phyloP scores from a whole-genome alignment of 148 eudicot species.

The Rhododendron ovatum region DNA sequence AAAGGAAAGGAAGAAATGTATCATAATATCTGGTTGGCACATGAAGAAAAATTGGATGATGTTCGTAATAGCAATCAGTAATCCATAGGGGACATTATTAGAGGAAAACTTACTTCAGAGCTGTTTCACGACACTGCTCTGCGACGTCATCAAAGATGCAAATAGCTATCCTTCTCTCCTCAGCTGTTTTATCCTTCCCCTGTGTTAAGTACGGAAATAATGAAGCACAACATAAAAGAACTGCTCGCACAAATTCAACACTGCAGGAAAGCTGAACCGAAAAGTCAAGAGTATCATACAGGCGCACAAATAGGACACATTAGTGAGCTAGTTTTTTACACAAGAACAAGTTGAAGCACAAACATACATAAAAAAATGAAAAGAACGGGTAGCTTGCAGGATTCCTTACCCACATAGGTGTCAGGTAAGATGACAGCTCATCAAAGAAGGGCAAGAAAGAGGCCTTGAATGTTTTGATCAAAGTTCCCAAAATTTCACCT shows the following conservation, averaged over 20 bases:
- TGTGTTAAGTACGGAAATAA: constrained; percentile 17
- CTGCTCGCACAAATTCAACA: constrained; percentile 3
- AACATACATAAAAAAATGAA: neutral
- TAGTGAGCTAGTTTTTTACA: neutral
- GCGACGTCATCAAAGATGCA: constrained; percentile 96
- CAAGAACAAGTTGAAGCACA: neutral
- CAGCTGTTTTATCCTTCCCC: constrained; percentile 95
- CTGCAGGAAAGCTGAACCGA: neutral
- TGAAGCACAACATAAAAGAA: neutral
- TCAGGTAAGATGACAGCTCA: constrained; percentile 74
- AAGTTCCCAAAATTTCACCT: constrained; percentile 83
- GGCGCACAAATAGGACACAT: neutral
- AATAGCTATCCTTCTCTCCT: constrained; percentile 94
- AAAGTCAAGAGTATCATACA: neutral
- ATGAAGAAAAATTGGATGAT: constrained; percentile 2
- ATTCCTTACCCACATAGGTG: constrained; percentile 93
- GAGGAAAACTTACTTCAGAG: constrained; percentile 56
- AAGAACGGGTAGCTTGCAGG: neutral
- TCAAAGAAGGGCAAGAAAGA: constrained; percentile 95
- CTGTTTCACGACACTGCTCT: constrained; percentile 93
- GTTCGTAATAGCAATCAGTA: neutral
- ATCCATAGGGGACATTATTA: neutral
- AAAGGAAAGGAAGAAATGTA: constrained; percentile 75
- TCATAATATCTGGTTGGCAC: constrained; percentile 66
- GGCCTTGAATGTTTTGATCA: constrained; percentile 86